Percentiles rank a stretch among this genome's conserved stretches.
phyloP scores from a whole-genome alignment of 148 eudicot species.

The Drosera capensis region DNA sequence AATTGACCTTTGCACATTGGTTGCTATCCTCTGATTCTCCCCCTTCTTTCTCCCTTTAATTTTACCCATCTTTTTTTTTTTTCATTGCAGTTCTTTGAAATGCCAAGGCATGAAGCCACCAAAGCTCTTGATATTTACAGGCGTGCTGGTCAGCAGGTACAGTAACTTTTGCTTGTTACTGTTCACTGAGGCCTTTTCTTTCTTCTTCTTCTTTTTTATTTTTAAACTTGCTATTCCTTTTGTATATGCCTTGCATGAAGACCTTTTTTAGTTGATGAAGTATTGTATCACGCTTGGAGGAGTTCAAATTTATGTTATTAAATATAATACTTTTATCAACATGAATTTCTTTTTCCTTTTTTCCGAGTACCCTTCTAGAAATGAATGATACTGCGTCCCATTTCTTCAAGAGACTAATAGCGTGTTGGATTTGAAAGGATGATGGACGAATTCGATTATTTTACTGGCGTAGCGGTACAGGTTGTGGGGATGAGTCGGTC shows the following conservation, averaged over 20 bases:
- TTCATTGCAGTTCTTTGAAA: constrained; percentile 82
- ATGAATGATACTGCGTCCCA: too few relatives aligned
- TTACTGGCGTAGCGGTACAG: background rate
- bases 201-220: background rate
- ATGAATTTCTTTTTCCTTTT: background rate
- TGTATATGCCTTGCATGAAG: background rate
- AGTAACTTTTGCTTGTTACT: background rate
- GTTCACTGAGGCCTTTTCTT: background rate
- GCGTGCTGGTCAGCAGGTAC: constrained; percentile 96
- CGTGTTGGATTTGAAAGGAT: too few relatives aligned
- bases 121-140: constrained; percentile 85
- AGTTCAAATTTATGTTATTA: background rate
- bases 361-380: background rate
- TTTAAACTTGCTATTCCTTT: background rate
- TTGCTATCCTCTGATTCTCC: background rate
- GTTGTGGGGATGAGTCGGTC: background rate
- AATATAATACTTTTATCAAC: background rate
- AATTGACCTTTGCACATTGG: background rate
- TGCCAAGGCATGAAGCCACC: constrained; percentile 98
- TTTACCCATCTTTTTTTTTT: too few relatives aligned
- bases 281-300: too few relatives aligned
- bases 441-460: background rate
- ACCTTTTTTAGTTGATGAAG: too few relatives aligned
- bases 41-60: too few relatives aligned
- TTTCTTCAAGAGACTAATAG: too few relatives aligned